A percentile compares a stretch with the other conserved stretches of the same genome.
phyloP scores from a whole-genome alignment of 2,329 filamentous ascomycete species.

The Sporothrix brunneoviolacea region DNA sequence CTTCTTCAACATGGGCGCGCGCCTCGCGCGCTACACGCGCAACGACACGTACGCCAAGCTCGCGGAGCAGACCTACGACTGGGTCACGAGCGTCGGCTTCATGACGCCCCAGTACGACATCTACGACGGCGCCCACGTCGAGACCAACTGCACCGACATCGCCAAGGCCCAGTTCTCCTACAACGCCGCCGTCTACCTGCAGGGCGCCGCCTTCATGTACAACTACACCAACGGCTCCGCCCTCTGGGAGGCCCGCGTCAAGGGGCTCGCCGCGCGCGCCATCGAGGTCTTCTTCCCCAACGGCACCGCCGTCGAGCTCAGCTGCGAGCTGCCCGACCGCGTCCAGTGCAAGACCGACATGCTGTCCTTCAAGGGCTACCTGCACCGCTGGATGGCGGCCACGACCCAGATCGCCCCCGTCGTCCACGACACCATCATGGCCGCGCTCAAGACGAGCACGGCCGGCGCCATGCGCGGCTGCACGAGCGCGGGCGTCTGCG shows the following conservation, averaged over 20 bases:
- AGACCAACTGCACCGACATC: slow-evolving; percentile 50
- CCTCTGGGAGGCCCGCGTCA: slow-evolving; percentile 48
- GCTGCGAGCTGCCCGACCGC: slow-evolving; percentile 48
- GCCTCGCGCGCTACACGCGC: slow-evolving; percentile 64
- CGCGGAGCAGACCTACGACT: slow-evolving; percentile 69
- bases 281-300: slow-evolving; percentile 48
- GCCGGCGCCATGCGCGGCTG: slow-evolving; percentile 55
- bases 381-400: slow-evolving; percentile 58
- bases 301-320: slow-evolving; percentile 56
- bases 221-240: slow-evolving; percentile 40
- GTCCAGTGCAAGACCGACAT: slow-evolving; percentile 63
- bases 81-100: slow-evolving; percentile 52
- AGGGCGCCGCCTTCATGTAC: slow-evolving; percentile 21
- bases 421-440: slow-evolving; percentile 46
- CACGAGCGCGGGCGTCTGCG: slow-evolving; percentile 50
- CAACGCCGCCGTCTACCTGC: slow-evolving; percentile 18
- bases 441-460: slow-evolving; percentile 50
- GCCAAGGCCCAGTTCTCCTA: slow-evolving; percentile 23
- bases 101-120: slow-evolving; percentile 52
- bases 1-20: slow-evolving; percentile 48
- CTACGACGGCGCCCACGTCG: slow-evolving; percentile 55
- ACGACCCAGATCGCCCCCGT: slow-evolving; percentile 57
- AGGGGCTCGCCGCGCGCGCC: slow-evolving; percentile 47
- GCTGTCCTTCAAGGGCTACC: slow-evolving; percentile 63
- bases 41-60: slow-evolving; percentile 71